Evolutionary conservation across 768 basidiomycete genomes (phyloP).

Genomic region (Tylopilus vinaceipallidus): DNA sequence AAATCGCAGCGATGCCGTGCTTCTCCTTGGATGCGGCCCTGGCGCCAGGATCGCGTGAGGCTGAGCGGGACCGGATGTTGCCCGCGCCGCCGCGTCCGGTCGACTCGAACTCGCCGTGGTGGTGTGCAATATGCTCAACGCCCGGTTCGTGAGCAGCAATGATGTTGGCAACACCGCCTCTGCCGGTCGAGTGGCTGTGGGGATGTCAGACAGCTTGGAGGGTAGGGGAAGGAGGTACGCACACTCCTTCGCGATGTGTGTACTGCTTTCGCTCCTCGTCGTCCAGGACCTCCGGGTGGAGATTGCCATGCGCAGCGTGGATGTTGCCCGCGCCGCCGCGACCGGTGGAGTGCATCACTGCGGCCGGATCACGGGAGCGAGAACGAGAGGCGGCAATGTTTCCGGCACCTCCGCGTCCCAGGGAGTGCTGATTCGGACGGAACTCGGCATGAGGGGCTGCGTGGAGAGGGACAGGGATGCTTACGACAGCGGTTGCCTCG

Average conservation of each 20-base stretch:
- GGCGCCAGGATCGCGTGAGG: constrained; percentile 25
- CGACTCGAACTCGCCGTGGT: constrained; percentile 34
- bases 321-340: constrained; percentile 69
- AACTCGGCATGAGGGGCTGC: background rate
- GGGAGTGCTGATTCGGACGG: constrained; percentile 43
- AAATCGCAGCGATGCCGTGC: constrained; percentile 29
- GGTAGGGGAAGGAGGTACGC: constrained; percentile 17
- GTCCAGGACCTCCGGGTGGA: constrained; percentile 28
- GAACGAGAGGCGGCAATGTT: constrained; percentile 57
- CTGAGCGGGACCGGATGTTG: constrained; percentile 50
- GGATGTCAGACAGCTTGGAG: background rate
- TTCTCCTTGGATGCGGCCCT: constrained; percentile 30
- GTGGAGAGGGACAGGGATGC: constrained; percentile 12
- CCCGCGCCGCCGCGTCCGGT: constrained; percentile 62
- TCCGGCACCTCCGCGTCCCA: constrained; percentile 64
- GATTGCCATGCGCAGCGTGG: constrained; percentile 23
- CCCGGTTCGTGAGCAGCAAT: constrained; percentile 37
- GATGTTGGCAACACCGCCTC: constrained; percentile 67
- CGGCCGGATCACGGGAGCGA: constrained; percentile 40
- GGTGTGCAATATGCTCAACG: constrained; percentile 33
- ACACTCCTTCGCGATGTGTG: constrained; percentile 39
- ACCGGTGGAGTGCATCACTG: constrained; percentile 47
- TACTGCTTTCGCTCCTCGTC: constrained; percentile 35
- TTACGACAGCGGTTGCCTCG: constrained; percentile 34
- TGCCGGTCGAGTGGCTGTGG: constrained; percentile 61